phyloP scores from a whole-genome alignment of 2,329 filamentous ascomycete species.

The Hortaea sp. region DNA sequence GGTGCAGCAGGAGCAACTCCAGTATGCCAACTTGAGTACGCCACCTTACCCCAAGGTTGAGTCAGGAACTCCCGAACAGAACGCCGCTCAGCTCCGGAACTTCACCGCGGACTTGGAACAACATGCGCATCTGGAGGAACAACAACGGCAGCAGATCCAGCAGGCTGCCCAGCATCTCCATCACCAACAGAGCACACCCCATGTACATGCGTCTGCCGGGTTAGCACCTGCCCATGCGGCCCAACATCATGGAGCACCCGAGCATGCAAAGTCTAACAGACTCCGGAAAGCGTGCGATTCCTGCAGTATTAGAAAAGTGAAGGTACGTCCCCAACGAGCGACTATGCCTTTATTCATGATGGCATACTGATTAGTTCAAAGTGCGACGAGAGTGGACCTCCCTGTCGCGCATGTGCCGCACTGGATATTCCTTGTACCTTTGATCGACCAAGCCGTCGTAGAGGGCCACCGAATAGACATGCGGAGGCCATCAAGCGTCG shows the following conservation, averaged over 20 bases:
- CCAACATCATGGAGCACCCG: background rate
- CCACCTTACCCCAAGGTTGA: conserved; percentile 27
- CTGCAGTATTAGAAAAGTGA: conserved; percentile 31
- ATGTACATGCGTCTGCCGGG: conserved; percentile 9
- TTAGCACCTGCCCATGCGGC: background rate
- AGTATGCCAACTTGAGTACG: conserved; percentile 24
- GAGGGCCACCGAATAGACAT: conserved; percentile 57
- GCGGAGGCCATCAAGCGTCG: conserved; percentile 57
- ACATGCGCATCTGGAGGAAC: conserved; percentile 20
- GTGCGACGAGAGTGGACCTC: conserved; percentile 58
- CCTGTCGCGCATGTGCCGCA: conserved; percentile 54
- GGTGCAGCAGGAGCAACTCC: conserved; percentile 23
- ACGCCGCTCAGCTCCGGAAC: conserved; percentile 21
- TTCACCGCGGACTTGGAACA: conserved; percentile 21
- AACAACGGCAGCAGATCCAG: conserved; percentile 22
- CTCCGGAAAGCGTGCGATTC: conserved; percentile 32
- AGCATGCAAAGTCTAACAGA: conserved; percentile 25
- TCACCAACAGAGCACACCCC: conserved; percentile 15
- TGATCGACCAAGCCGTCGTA: conserved; percentile 50
- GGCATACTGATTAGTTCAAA: conserved; percentile 21
- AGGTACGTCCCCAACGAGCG: conserved; percentile 18
- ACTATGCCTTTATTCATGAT: background rate
- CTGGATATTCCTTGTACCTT: conserved; percentile 60
- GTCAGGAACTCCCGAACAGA: conserved; percentile 15
- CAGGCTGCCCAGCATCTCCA: conserved; percentile 18